These are phyloP conservation scores for Tolypocladium paradoxum DNA, from an alignment of 2,329 filamentous ascomycete genomes.

Conservation along the genomic window DNA sequence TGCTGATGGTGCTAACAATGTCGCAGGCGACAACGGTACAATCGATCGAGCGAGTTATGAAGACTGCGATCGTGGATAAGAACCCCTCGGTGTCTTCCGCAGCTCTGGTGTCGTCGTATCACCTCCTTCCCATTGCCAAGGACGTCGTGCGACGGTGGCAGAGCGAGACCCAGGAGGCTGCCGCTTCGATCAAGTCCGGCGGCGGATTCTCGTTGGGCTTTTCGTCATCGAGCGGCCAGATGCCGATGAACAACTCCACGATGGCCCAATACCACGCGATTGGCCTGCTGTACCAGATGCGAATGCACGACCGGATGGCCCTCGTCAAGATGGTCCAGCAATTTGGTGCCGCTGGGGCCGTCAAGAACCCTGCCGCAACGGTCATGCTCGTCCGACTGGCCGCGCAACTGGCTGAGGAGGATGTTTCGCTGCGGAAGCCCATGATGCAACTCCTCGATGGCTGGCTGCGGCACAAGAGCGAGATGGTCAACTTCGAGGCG, in stretches of 20 bases:
- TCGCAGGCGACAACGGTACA: conserved; percentile 80
- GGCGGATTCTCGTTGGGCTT: conserved; percentile 88
- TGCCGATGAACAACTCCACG: conserved; percentile 82
- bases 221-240: conserved; percentile 62
- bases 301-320: conserved; percentile 93
- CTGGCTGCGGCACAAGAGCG: conserved; percentile 96
- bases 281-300: conserved; percentile 94
- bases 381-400: conserved; percentile 88
- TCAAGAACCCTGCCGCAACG: conserved; percentile 89
- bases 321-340: conserved; percentile 99
- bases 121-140: conserved; percentile 88
- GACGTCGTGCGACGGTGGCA: conserved; percentile 97
- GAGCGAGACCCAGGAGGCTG: conserved; percentile 95
- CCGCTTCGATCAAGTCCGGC: conserved; percentile 78
- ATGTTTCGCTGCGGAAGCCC: conserved; percentile 75
- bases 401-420: conserved; percentile 88
- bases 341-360: conserved; percentile 79
- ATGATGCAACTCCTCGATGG: conserved; percentile 97
- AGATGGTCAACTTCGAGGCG: conserved; percentile 99
- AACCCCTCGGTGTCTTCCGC: conserved; percentile 95
- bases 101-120: conserved; percentile 91
- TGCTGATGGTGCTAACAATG: conserved; percentile 13
- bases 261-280: conserved; percentile 99
- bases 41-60: conserved; percentile 96
- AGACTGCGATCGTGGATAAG: conserved; percentile 98